A percentile compares a stretch with the other conserved stretches of the same genome.
phyloP scores from a whole-genome alignment of 164 flowering plant species.

The Warburgia ugandensis region DNA sequence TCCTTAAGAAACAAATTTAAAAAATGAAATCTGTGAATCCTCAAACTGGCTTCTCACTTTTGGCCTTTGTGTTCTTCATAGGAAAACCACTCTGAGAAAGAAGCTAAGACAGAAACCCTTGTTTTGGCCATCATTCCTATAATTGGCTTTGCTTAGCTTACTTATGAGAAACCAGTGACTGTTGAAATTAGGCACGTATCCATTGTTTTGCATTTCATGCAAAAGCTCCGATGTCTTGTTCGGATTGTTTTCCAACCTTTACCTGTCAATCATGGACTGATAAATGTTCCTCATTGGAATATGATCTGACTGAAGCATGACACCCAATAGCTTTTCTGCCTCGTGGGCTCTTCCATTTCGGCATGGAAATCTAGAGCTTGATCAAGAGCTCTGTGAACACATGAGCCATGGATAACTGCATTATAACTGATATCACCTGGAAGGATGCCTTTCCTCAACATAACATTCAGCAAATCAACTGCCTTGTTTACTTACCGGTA shows the following conservation, averaged over 20 bases:
- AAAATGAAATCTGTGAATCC: no score
- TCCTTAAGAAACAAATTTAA: no score
- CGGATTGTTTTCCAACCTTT: constrained; percentile 37
- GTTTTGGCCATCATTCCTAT: constrained; percentile 20
- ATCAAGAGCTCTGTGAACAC: constrained; percentile 29
- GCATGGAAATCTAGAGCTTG: constrained; percentile 54
- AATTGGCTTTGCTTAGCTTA: constrained; percentile 39
- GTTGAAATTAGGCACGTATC: constrained; percentile 66
- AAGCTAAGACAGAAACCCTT: constrained; percentile 63
- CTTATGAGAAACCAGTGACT: constrained; percentile 89
- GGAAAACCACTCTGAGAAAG: constrained; percentile 63
- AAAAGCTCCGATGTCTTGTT: constrained; percentile 57
- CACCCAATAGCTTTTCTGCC: constrained; percentile 43
- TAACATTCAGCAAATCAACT: constrained; percentile 52
- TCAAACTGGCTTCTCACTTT: constrained; percentile 3
- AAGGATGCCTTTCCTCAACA: constrained; percentile 49
- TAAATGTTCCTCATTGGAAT: constrained; percentile 50
- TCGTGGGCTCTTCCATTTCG: constrained; percentile 55
- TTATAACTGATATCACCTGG: constrained; percentile 55
- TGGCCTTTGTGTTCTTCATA: constrained; percentile 13
- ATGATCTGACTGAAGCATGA: constrained; percentile 45
- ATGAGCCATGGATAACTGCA: constrained; percentile 41
- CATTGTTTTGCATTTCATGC: constrained; percentile 59
- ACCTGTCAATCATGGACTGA: constrained; percentile 38
- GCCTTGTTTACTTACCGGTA: constrained; percentile 44